Evolutionary conservation across 768 basidiomycete genomes (phyloP), one percentile per base, ranked within the genome.

Genomic region (Suillus variegatus): DNA sequence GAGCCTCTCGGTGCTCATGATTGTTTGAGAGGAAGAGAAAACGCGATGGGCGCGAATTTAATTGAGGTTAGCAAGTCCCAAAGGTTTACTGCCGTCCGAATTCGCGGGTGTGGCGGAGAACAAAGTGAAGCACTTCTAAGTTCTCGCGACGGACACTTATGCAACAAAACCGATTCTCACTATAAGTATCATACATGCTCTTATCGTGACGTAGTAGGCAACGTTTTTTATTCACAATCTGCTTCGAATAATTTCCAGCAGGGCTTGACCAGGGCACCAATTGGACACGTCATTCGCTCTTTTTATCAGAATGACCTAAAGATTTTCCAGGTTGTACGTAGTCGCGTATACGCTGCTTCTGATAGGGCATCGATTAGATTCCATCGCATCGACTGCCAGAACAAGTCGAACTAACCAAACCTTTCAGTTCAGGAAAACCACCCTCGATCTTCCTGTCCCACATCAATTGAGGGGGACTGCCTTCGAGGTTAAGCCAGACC

Each of bases 381-480:
- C 65, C 25, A 63, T 36, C 40, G 46, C 57, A 52, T 51, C 13
- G 25, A 4, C 60, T 55, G 28, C 28, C 28, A 28, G 13, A 16
- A 54, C 28, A 32, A 25, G 25, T 54, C 20, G 38, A 20, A 79
- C 89, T 74, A 73, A 94, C 94, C 73, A 95, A 79, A 28, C 85
- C 81, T 76, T 94, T 96, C 67, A 95, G 80, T 78, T 97, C 96
- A 0, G 96, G 96, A 72, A 98, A 98, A 2, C 93, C 92, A 47
- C 93, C 93, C 74, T 96, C 92, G 28, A 87, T 78, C 73, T 98
- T 98, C 67, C 96, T 82, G 76, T 97, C 95, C 95, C 96, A 97
- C 18, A 94, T 73, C 65, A 95, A 76, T 55, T 76, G 67, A 36
- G 86, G 81, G 20, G 71, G 13, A 49, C 41, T 68, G 47, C 75